Base-by-base conservation (phyloP, 345 rosid species). In the Eucalyptus virginea region DNA sequence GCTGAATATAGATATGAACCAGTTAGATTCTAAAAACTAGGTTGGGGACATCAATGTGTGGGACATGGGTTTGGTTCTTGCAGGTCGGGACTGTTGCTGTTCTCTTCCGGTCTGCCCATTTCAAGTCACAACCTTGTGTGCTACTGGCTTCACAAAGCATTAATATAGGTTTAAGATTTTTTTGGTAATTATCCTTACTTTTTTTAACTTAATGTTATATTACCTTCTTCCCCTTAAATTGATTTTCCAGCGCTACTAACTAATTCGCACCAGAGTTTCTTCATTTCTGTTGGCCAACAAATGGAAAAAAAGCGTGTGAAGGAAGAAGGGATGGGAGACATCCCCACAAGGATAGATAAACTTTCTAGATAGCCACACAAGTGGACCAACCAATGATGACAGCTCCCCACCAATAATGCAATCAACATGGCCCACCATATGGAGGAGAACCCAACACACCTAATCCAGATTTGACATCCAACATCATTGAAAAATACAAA, bases 401-500 rank as follows among this genome's bases (percentile, higher is more conserved):
- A 45, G 32, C 42, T 44, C 87, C 51, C 89, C 81, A 48, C 90
- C 93, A 92, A 91, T 89, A 87, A 90, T 90, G 89, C 93, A 83
- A 86, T 18, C 90, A 69, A 86, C 42, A 16, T n/a, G 62, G 67
- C 88, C 88, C 89, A 54, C 88, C 32, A 24, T 40, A 86, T 26
- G 1, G 23, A 86, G 88, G 51, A 88, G 86, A 88, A 87, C 6
- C 4, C 9, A n/a, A 7, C 37, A 1, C 77, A 65, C 40, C 40
- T 34, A 40, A 77, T 77, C 87, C 7, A 21, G 81, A 86, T 50
- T 85, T 91, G 56, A 30, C 49, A 44, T 56, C 89, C 13, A 67
- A 42, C 21, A 24, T 15, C 45, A 11, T 62, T 9, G 34, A 1
- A 69, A 34, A 48, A 4, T 23, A 37, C 37, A 42, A 32, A 69